Conservation (phyloP, 2,329 filamentous ascomycete species). For the Ophiosphaerella korrae region DNA sequence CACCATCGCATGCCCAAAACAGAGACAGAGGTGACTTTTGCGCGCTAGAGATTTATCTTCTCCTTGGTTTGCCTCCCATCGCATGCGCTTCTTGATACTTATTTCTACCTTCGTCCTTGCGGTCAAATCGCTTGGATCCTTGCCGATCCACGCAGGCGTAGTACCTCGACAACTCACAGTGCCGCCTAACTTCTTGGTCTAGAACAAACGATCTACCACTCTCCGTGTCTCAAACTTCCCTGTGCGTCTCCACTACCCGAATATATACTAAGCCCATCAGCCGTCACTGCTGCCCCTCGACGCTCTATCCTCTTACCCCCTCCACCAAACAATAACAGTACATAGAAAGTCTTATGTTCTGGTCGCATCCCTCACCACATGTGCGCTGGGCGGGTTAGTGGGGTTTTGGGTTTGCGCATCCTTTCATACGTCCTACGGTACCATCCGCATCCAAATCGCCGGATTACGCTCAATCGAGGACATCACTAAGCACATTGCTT, state of each 20-base stretch:
- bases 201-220: conserved; percentile 25
- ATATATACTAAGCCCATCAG: conserved; percentile 9
- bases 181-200: conserved; percentile 11
- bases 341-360: neutral
- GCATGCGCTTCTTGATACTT: too few relatives aligned
- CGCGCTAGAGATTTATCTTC: neutral
- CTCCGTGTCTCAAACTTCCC: conserved; percentile 15
- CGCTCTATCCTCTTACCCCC: conserved; percentile 1
- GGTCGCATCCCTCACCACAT: neutral
- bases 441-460: neutral
- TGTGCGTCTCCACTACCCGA: conserved; percentile 12
- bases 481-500: neutral
- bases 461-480: neutral
- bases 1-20: neutral
- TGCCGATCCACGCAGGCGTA: too few relatives aligned
- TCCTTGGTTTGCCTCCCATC: too few relatives aligned
- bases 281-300: conserved; percentile 8
- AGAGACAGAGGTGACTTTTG: neutral
- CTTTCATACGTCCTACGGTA: neutral
- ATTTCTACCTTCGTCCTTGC: too few relatives aligned
- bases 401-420: neutral
- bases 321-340: neutral
- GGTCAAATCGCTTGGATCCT: too few relatives aligned
- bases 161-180: too few relatives aligned
- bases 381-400: conserved; percentile 2